Evolutionary conservation across 257 asterid species (phyloP).

Genomic region (Salvia miltiorrhiza): DNA sequence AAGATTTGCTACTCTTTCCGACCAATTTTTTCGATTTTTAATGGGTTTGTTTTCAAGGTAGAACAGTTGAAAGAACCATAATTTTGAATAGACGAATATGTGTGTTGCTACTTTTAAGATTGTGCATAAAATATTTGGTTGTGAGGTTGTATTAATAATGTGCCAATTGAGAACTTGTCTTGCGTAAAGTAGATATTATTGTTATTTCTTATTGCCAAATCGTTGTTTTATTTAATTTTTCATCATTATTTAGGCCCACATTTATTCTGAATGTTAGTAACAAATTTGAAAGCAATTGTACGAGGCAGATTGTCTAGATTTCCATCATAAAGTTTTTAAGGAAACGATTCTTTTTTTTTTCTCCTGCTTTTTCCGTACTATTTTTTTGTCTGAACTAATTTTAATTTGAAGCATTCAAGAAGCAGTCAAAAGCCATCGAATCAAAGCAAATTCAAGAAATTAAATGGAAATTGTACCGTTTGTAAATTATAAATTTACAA

Average conservation of each 20-base stretch:
- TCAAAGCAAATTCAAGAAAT: no score
- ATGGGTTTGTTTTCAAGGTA: constrained; percentile 8
- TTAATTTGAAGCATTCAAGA: not conserved
- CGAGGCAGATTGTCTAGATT: constrained; percentile 13
- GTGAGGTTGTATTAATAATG: constrained; percentile 18
- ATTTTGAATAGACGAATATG: constrained; percentile 12
- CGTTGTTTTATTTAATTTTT: constrained; percentile 23
- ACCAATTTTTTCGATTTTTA: not conserved
- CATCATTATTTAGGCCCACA: constrained; percentile 38
- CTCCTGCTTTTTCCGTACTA: not conserved
- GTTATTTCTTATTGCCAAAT: constrained; percentile 31
- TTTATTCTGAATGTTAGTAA: constrained; percentile 9
- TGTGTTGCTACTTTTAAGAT: constrained; percentile 7
- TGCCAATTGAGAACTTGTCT: constrained; percentile 27
- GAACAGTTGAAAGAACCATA: constrained; percentile 5
- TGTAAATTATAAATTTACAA: no score
- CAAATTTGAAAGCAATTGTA: constrained; percentile 15
- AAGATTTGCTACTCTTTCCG: not conserved
- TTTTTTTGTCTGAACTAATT: not conserved
- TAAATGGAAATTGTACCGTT: no score
- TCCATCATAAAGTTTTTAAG: not conserved
- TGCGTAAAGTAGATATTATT: constrained; percentile 43
- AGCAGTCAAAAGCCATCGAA: not conserved
- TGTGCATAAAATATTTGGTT: not conserved
- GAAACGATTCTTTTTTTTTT: not conserved